A percentile compares a stretch with the other conserved stretches of the same genome.
These are phyloP conservation scores for Metschnikowia hibisci DNA, from an alignment of 805 yeast species.

Conservation along the genomic window DNA sequence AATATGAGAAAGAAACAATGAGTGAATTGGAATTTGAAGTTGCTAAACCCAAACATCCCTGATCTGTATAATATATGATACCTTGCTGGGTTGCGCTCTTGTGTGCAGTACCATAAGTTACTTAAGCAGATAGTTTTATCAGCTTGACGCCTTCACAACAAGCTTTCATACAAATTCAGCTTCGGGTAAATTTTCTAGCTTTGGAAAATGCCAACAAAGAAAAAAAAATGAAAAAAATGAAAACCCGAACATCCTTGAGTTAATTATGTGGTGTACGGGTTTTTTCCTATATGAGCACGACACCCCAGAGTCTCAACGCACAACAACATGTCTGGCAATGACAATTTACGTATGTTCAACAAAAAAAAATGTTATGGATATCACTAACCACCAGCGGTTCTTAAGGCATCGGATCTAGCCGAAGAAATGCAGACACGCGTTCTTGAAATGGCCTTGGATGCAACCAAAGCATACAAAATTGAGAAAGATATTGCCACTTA, in stretches of 20 bases:
- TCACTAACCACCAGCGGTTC: constrained; percentile 26
- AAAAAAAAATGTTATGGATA: no score
- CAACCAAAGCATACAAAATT: constrained; percentile 39
- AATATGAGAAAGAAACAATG: no score
- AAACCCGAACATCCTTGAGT: no score
- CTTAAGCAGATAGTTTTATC: no score
- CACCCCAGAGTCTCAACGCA: background rate
- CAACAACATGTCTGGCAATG: constrained; percentile 4
- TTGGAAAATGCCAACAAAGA: no score
- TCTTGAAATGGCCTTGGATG: constrained; percentile 44
- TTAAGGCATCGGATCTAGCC: constrained; percentile 43
- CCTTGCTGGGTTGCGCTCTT: background rate
- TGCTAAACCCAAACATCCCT: background rate
- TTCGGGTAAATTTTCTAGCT: no score
- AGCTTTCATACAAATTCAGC: no score
- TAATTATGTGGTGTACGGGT: constrained; percentile 2
- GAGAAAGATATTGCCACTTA: constrained; percentile 64
- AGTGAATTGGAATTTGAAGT: no score
- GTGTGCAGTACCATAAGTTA: background rate
- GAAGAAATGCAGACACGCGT: constrained; percentile 51
- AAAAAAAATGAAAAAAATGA: no score
- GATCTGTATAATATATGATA: no score
- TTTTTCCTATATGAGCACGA: background rate
- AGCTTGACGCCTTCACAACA: no score
- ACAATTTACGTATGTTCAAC: constrained; percentile 3